Conservation (phyloP, 352 stramenopile genomes). For the Thraustotheca clavata region DNA sequence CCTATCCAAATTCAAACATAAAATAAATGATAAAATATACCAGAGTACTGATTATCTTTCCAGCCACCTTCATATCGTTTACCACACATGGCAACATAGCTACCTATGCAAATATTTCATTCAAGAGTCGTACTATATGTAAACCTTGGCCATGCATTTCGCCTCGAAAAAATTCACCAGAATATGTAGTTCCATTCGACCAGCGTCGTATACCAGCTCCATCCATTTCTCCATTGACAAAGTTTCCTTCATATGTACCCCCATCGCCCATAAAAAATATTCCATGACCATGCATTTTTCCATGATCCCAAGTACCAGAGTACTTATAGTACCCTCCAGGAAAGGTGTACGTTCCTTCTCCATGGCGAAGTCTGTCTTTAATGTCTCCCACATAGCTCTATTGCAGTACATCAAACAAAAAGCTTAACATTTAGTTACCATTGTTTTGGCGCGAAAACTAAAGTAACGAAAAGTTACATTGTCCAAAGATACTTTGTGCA, state of each 20-base stretch:
- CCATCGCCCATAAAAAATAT: conserved; percentile 71
- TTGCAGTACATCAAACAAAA: background rate
- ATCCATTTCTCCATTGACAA: conserved; percentile 52
- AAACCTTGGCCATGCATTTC: conserved; percentile 47
- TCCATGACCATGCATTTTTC: conserved; percentile 57
- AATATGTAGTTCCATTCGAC: conserved; percentile 50
- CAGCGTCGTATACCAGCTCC: conserved; percentile 42
- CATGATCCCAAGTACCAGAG: conserved; percentile 52
- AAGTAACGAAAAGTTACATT: no score
- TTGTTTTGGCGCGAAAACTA: no score
- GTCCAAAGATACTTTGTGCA: no score
- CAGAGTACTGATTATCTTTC: conserved; percentile 32
- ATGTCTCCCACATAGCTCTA: conserved; percentile 49
- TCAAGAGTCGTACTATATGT: background rate
- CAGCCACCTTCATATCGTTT: conserved; percentile 55
- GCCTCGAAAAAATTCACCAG: conserved; percentile 38
- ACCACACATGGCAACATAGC: conserved; percentile 28
- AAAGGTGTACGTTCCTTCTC: conserved; percentile 57
- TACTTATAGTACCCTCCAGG: conserved; percentile 50
- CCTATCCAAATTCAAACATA: no score
- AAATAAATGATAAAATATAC: background rate
- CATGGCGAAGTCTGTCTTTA: conserved; percentile 38
- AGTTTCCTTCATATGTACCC: conserved; percentile 41
- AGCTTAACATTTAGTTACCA: no score
- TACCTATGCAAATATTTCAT: background rate